A percentile compares a stretch with the other conserved stretches of the same genome.
Conservation (phyloP, 1,139 yeast genomes). For the Pichiaceae sp. region DNA sequence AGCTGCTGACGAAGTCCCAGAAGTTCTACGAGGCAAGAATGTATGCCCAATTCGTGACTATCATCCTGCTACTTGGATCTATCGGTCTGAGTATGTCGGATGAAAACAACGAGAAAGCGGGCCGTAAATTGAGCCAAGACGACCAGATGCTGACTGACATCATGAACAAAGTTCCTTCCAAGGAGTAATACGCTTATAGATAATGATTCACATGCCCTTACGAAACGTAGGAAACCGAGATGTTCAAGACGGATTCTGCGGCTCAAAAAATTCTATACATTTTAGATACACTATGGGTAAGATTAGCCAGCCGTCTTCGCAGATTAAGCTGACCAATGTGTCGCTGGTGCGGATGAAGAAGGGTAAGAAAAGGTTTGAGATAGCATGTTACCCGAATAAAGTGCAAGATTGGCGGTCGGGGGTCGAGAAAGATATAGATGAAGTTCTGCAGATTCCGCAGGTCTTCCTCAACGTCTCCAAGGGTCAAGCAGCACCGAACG, state of each 20-base stretch:
- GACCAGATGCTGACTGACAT: not conserved
- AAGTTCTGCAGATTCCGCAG: slow-evolving; percentile 92
- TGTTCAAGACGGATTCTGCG: not conserved
- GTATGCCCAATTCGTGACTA: slow-evolving; percentile 82
- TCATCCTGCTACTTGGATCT: slow-evolving; percentile 54
- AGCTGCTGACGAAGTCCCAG: slow-evolving; percentile 69
- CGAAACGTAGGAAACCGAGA: too few species aligned
- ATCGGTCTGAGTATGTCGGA: slow-evolving; percentile 58
- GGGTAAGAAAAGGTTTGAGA: slow-evolving; percentile 84
- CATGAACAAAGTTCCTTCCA: not conserved
- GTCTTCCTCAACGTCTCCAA: slow-evolving; percentile 89
- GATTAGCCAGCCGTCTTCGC: slow-evolving; percentile 83
- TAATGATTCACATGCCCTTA: not conserved
- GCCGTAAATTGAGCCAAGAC: not conserved
- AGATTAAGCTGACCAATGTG: slow-evolving; percentile 86
- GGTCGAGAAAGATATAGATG: slow-evolving; percentile 90
- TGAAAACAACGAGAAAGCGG: slow-evolving; percentile 30
- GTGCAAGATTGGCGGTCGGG: slow-evolving; percentile 92
- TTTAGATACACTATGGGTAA: slow-evolving; percentile 16
- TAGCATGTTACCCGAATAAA: slow-evolving; percentile 94
- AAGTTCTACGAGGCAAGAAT: slow-evolving; percentile 90
- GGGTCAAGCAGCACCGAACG: slow-evolving; percentile 88
- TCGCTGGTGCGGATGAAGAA: slow-evolving; percentile 86
- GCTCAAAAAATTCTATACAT: not conserved
- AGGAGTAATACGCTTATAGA: not conserved